Evolutionary conservation across 2,329 filamentous ascomycete species (phyloP).

Genomic region (Mollisiaceae sp.): DNA sequence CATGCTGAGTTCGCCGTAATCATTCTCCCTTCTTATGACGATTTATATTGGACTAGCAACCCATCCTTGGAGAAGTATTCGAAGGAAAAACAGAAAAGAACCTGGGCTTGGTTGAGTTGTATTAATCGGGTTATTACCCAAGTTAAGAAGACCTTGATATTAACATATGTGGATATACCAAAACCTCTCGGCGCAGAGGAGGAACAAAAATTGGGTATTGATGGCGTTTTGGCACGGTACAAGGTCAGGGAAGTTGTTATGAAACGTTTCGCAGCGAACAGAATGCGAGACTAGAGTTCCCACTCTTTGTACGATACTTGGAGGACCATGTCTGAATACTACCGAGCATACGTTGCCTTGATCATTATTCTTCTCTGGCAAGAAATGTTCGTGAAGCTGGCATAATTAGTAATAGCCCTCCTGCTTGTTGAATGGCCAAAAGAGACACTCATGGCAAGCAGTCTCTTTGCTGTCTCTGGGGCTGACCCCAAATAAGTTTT

Average conservation of each 20-base stretch:
- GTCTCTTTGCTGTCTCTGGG: too few species aligned
- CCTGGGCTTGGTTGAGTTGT: conserved; percentile 87
- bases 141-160: conserved; percentile 85
- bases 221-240: conserved; percentile 69
- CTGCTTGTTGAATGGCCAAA: too few species aligned
- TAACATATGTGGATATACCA: conserved; percentile 92
- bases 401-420: too few species aligned
- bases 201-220: conserved; percentile 59
- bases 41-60: conserved; percentile 70
- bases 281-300: conserved; percentile 25
- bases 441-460: too few species aligned
- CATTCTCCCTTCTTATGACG: conserved; percentile 80
- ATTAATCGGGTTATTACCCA: conserved; percentile 89
- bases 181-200: conserved; percentile 59
- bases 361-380: not conserved
- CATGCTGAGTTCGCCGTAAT: conserved; percentile 93
- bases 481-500: too few species aligned
- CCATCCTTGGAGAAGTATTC: conserved; percentile 55
- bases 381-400: too few species aligned
- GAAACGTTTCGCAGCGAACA: conserved; percentile 68
- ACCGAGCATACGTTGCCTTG: not conserved
- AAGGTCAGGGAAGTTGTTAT: conserved; percentile 80
- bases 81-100: conserved; percentile 54
- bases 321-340: not conserved
- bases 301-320: conserved; percentile 1